Evolutionary conservation across 2,329 filamentous ascomycete genomes (phyloP).

Genomic region (Talaromyces funiculosus): DNA sequence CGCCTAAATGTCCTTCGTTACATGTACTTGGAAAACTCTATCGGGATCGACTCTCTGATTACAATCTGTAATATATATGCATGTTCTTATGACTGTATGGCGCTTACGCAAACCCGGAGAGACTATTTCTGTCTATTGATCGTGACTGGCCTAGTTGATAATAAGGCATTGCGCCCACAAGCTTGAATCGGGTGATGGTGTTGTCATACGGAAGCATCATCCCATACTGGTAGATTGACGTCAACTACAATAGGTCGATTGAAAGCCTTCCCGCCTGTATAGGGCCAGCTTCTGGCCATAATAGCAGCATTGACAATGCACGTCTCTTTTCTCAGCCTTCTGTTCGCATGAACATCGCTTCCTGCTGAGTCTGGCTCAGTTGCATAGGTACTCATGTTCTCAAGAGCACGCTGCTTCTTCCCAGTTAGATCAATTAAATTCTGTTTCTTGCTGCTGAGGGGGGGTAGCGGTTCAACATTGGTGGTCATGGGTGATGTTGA

Average conservation of each 20-base stretch:
- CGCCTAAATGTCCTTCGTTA: not conserved
- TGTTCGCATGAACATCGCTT: constrained; percentile 15
- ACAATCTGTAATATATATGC: not conserved
- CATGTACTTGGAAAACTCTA: no score
- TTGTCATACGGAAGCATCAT: constrained; percentile 15
- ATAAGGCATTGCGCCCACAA: not conserved
- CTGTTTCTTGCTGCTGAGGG: constrained; percentile 48
- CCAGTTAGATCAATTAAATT: constrained; percentile 50
- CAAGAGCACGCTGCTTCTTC: constrained; percentile 32
- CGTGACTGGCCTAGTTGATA: not conserved
- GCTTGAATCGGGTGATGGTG: not conserved
- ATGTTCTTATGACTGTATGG: not conserved
- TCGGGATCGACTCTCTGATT: no score
- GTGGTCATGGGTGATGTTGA: not conserved
- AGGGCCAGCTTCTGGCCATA: constrained; percentile 62
- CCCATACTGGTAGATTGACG: constrained; percentile 61
- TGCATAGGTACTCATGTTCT: constrained; percentile 21
- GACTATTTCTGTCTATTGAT: not conserved
- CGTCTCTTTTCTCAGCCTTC: constrained; percentile 50
- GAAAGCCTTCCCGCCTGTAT: constrained; percentile 56
- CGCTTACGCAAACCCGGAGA: not conserved
- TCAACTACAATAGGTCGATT: constrained; percentile 83
- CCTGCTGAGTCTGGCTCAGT: not conserved
- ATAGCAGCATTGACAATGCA: constrained; percentile 77
- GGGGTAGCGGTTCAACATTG: constrained; percentile 28